Evolutionary conservation across 176 grass and related monocot species (phyloP).

Genomic region (Elymus sibiricus): DNA sequence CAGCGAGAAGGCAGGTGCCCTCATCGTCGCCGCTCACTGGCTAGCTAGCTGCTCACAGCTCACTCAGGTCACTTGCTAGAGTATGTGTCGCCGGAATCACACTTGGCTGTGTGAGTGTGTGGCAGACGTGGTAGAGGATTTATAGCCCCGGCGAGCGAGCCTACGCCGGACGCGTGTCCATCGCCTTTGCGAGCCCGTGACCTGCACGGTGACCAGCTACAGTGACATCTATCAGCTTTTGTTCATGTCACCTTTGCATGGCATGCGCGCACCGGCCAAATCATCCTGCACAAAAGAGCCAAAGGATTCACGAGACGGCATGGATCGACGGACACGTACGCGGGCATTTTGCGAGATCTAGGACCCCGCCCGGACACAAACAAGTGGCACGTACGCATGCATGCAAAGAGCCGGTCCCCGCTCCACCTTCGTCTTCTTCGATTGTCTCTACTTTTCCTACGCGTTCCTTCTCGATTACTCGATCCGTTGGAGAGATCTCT

Average conservation of each 20-base stretch:
- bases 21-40: background rate
- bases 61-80: background rate
- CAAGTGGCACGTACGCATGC: conserved; percentile 11
- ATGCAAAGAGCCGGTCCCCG: background rate
- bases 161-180: background rate
- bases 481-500: no score
- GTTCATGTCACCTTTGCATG: conserved; percentile 1
- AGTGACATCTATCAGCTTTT: background rate
- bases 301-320: background rate
- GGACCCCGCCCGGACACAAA: background rate
- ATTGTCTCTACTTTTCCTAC: background rate
- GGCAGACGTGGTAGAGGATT: background rate
- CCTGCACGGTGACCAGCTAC: background rate
- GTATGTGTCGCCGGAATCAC: no score
- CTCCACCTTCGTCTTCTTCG: background rate
- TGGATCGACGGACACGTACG: background rate
- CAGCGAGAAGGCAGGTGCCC: background rate
- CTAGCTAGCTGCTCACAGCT: background rate
- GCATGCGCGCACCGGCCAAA: background rate
- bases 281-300: background rate
- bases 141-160: conserved; percentile 1
- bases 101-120: conserved; percentile 2
- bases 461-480: no score
- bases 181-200: background rate
- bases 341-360: background rate